Evolutionary conservation across 2,329 filamentous ascomycete genomes (phyloP).

Genomic region (Botrytis fabae): DNA sequence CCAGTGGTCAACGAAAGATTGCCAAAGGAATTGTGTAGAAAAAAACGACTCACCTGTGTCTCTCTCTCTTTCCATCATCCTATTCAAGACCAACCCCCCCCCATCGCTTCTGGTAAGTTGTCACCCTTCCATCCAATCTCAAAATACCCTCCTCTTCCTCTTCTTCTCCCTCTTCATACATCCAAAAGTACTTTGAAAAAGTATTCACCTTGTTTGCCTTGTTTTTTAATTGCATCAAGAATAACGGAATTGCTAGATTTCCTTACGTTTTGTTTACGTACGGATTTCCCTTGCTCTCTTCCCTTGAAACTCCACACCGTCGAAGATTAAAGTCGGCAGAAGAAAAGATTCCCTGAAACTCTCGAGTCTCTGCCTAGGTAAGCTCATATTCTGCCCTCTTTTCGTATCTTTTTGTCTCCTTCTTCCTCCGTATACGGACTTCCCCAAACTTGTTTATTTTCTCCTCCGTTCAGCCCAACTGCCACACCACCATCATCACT

Average conservation of each 20-base stretch:
- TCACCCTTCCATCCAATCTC: neutral
- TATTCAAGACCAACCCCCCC: neutral
- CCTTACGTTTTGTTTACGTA: conserved; percentile 13
- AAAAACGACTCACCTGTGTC: neutral
- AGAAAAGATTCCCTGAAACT: conserved; percentile 10
- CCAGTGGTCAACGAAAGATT: neutral
- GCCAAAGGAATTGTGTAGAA: neutral
- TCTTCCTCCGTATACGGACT: conserved; percentile 22
- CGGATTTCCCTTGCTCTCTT: conserved; percentile 5
- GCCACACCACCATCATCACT: neutral
- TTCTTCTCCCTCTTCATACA: neutral
- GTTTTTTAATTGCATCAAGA: neutral
- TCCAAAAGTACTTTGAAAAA: neutral
- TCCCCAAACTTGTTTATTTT: conserved; percentile 9
- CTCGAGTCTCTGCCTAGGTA: conserved; percentile 3
- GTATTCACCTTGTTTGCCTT: neutral
- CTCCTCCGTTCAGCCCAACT: conserved; percentile 2
- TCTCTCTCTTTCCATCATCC: neutral
- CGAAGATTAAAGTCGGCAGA: conserved; percentile 7
- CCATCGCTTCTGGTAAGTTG: neutral
- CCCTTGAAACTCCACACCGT: conserved; percentile 1
- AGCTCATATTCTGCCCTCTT: neutral
- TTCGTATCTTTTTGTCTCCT: neutral
- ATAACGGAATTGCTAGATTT: neutral
- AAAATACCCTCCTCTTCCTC: conserved; percentile 11